Conservation (phyloP, 1,284 basidiomycete genomes). For the Mycosarcoma mackinlayi region DNA sequence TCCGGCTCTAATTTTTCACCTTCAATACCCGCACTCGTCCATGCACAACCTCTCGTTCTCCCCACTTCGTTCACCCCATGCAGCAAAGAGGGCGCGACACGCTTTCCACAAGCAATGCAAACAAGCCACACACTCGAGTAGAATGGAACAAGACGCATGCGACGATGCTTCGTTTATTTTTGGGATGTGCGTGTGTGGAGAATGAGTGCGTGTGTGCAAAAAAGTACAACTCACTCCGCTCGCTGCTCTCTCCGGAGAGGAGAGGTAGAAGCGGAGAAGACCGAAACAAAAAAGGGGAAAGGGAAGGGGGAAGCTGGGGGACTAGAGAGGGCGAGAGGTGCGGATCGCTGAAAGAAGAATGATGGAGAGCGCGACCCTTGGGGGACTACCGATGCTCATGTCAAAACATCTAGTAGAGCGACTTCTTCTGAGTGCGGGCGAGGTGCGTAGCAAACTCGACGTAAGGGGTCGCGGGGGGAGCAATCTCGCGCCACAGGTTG, state of each 20-base stretch:
- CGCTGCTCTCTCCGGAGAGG: neutral
- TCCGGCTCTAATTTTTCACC: neutral
- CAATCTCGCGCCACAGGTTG: slow-evolving; percentile 93
- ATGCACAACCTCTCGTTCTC: no score
- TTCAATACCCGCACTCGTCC: no score
- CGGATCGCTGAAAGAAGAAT: slow-evolving; percentile 11
- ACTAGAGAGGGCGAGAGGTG: slow-evolving; percentile 46
- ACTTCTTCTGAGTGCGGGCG: slow-evolving; percentile 64
- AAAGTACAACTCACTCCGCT: slow-evolving; percentile 26
- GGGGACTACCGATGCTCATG: neutral
- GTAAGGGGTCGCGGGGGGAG: slow-evolving; percentile 74
- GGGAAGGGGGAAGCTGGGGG: slow-evolving; percentile 35
- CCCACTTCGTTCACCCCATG: no score
- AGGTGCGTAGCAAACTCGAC: slow-evolving; percentile 67
- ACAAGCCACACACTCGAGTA: no score
- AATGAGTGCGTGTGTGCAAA: slow-evolving; percentile 40
- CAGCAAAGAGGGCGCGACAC: no score
- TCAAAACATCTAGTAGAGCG: slow-evolving; percentile 45
- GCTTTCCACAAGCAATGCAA: no score
- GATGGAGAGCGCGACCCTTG: slow-evolving; percentile 17
- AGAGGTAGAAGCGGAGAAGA: slow-evolving; percentile 9
- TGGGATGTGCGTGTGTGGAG: slow-evolving; percentile 15
- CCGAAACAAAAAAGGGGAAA: slow-evolving; percentile 8
- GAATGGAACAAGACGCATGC: slow-evolving; percentile 39
- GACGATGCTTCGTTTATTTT: slow-evolving; percentile 38